These are phyloP conservation scores for Toxicodendron radicans DNA, from an alignment of 345 rosid species.

Conservation along the genomic window DNA sequence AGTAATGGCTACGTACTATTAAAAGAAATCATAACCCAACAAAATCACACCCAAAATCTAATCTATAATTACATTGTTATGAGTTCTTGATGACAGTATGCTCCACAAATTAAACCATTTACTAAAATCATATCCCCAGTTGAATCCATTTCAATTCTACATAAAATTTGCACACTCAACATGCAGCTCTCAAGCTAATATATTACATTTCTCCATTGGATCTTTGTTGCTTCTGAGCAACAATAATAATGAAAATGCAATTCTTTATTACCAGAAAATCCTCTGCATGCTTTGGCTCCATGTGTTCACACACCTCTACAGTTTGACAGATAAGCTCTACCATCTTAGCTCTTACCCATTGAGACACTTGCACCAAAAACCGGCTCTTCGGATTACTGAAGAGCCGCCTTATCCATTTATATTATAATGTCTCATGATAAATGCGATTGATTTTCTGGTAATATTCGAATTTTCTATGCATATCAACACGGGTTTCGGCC, in stretches of 20 bases:
- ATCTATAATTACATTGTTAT: neutral
- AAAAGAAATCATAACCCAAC: neutral
- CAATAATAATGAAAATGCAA: neutral
- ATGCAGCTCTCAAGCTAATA: neutral
- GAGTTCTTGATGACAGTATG: neutral
- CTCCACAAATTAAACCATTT: neutral
- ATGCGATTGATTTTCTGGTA: neutral
- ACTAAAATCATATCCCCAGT: neutral
- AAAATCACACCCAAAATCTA: neutral
- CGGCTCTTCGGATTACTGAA: constrained; percentile 23
- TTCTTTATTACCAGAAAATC: neutral
- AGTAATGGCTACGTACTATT: neutral
- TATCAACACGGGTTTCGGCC: neutral
- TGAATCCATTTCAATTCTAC: neutral
- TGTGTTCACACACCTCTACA: neutral
- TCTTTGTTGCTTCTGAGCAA: neutral
- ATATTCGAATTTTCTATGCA: neutral
- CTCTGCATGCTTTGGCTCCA: neutral
- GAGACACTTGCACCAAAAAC: constrained; percentile 7
- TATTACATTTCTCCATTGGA: constrained; percentile 5
- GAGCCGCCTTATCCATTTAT: constrained; percentile 13
- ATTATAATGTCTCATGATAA: neutral
- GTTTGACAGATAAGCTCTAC: constrained; percentile 21
- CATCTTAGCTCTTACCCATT: neutral
- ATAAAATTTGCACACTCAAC: neutral